A percentile compares a stretch with the other conserved stretches of the same genome.
Conservation (phyloP, 768 basidiomycete genomes). For the Boletus vermiculosoides region DNA sequence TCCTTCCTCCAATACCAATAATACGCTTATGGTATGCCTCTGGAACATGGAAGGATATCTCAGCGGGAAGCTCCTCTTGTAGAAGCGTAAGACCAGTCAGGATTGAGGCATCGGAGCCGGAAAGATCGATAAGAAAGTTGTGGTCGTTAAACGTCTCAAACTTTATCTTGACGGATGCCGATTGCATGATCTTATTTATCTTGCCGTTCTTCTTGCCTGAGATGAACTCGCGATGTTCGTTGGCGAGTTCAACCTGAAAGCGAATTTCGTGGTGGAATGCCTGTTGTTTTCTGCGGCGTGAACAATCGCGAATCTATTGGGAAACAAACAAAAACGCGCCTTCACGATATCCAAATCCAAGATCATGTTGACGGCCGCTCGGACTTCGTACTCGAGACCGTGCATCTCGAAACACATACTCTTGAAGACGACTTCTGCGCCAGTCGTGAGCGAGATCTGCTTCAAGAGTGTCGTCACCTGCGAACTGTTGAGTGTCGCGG, state of each 20-base stretch:
- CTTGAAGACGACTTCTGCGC: constrained; percentile 95
- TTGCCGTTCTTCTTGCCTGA: constrained; percentile 99
- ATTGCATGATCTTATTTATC: constrained; percentile 99
- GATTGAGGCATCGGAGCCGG: constrained; percentile 80
- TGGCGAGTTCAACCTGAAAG: constrained; percentile 96
- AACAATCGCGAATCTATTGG: background rate
- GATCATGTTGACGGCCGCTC: constrained; percentile 79
- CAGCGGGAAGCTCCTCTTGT: constrained; percentile 97
- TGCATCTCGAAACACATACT: constrained; percentile 98
- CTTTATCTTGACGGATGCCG: constrained; percentile 95
- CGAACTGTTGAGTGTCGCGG: constrained; percentile 73
- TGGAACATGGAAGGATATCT: constrained; percentile 98
- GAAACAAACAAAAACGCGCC: constrained; percentile 40
- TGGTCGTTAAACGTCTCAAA: constrained; percentile 98
- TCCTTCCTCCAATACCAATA: constrained; percentile 96
- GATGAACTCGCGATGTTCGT: constrained; percentile 98
- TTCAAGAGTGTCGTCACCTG: constrained; percentile 85
- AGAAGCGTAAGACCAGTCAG: constrained; percentile 85
- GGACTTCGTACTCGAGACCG: constrained; percentile 88
- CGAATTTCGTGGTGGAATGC: constrained; percentile 96
- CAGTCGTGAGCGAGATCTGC: constrained; percentile 81
- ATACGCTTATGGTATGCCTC: constrained; percentile 99
- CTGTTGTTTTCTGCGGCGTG: constrained; percentile 37
- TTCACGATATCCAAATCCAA: constrained; percentile 91
- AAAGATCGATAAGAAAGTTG: constrained; percentile 91